Conservation (phyloP, 2,329 filamentous ascomycete genomes). For the Didymella pinodella region DNA sequence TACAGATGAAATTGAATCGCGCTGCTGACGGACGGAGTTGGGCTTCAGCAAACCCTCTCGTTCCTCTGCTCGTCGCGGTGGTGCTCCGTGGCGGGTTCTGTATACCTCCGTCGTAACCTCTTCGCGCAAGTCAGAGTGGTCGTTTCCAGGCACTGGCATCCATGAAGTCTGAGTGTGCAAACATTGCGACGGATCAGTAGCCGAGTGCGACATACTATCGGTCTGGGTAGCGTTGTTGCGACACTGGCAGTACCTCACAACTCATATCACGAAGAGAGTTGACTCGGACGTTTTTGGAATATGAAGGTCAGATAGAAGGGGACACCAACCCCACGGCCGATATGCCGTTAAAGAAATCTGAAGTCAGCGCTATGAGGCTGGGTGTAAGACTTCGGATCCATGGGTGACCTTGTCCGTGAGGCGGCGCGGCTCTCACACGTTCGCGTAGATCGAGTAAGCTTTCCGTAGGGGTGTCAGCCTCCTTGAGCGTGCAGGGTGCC, state of each 20-base stretch:
- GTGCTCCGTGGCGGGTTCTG: not conserved
- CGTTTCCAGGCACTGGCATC: not conserved
- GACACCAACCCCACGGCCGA: not conserved
- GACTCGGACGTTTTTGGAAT: not conserved
- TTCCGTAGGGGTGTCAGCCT: not conserved
- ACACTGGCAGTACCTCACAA: not conserved
- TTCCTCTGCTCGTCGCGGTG: not conserved
- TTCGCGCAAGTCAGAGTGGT: not conserved
- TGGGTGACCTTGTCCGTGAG: not conserved
- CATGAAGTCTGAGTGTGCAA: not conserved
- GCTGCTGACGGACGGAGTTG: not conserved
- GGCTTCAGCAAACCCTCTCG: not conserved
- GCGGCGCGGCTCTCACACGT: not conserved
- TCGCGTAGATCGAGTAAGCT: not conserved
- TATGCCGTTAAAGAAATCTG: not conserved
- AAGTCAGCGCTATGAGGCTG: not conserved
- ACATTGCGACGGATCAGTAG: not conserved
- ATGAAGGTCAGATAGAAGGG: not conserved
- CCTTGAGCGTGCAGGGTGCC: not conserved
- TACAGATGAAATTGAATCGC: not conserved
- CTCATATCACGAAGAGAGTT: not conserved
- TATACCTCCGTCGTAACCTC: not conserved
- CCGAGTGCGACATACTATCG: not conserved
- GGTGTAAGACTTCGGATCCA: not conserved
- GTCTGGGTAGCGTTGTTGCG: not conserved